These are phyloP conservation scores for Teratosphaeria gauchensis DNA, from an alignment of 2,329 filamentous ascomycete genomes.

Conservation along the genomic window DNA sequence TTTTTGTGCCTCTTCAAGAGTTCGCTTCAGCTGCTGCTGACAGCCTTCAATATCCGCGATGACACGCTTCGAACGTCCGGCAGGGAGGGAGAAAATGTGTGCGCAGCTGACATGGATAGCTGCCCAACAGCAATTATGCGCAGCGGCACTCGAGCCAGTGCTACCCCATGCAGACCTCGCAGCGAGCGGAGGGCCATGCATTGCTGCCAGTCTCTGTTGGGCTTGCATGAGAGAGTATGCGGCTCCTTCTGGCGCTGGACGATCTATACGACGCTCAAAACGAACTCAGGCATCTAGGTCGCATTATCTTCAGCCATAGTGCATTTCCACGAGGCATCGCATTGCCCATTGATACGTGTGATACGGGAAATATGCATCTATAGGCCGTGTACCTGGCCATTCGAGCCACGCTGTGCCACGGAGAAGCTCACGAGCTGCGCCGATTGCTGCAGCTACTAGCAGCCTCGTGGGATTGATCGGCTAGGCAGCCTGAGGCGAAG, in stretches of 20 bases:
- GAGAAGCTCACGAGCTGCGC: neutral
- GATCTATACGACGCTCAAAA: too few relatives aligned
- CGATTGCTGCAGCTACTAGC: neutral
- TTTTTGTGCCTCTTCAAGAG: neutral
- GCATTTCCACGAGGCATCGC: too few relatives aligned
- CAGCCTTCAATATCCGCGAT: neutral
- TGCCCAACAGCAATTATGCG: neutral
- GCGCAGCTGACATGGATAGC: neutral
- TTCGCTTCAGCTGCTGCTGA: neutral
- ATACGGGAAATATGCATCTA: neutral
- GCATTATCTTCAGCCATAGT: too few relatives aligned
- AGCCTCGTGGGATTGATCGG: neutral
- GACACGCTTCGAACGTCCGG: neutral
- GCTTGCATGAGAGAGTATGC: too few relatives aligned
- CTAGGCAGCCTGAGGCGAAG: too few relatives aligned
- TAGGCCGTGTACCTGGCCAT: neutral
- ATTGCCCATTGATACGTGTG: neutral
- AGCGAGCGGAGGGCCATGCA: neutral
- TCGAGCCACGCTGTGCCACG: neutral
- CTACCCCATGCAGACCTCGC: neutral
- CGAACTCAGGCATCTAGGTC: too few relatives aligned
- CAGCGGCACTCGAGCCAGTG: neutral
- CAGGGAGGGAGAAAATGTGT: neutral
- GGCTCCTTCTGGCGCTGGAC: too few relatives aligned
- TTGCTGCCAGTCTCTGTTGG: neutral